Evolutionary conservation across 2,329 filamentous ascomycete species (phyloP).

Genomic region (Pseudogymnoascus sp.): DNA sequence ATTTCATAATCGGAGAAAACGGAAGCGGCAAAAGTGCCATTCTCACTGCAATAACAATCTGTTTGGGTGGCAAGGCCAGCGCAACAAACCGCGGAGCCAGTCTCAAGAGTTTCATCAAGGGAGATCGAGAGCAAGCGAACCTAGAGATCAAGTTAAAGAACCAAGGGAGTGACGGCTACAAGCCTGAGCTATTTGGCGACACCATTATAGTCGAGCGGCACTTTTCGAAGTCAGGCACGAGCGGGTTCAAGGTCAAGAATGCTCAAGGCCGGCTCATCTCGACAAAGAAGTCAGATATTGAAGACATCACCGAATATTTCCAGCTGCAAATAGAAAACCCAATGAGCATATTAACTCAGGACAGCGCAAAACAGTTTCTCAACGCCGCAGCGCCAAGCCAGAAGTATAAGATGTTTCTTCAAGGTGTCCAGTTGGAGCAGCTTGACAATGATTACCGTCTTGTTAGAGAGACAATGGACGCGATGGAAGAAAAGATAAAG

Average conservation of each 20-base stretch:
- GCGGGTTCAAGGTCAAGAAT: constrained; percentile 82
- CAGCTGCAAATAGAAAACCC: constrained; percentile 94
- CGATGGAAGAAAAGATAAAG: constrained; percentile 56
- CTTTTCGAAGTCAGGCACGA: constrained; percentile 67
- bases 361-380: constrained; percentile 88
- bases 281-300: constrained; percentile 76
- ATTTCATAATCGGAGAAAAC: constrained; percentile 97
- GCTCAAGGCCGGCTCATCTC: constrained; percentile 63
- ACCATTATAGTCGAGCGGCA: constrained; percentile 86
- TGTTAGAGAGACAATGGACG: constrained; percentile 70
- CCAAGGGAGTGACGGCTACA: constrained; percentile 74
- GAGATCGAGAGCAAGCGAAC: constrained; percentile 68
- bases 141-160: constrained; percentile 88
- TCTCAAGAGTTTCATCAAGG: constrained; percentile 84
- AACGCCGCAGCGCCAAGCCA: constrained; percentile 72
- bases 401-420: constrained; percentile 95
- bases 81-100: constrained; percentile 87
- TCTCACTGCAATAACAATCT: constrained; percentile 84
- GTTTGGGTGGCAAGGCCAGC: constrained; percentile 88
- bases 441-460: constrained; percentile 86
- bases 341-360: constrained; percentile 90
- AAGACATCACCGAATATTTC: constrained; percentile 90
- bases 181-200: constrained; percentile 72
- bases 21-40: constrained; percentile 97
- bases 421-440: constrained; percentile 87